phyloP scores from a whole-genome alignment of 2,329 filamentous ascomycete species.

The Lithohypha guttulata region DNA sequence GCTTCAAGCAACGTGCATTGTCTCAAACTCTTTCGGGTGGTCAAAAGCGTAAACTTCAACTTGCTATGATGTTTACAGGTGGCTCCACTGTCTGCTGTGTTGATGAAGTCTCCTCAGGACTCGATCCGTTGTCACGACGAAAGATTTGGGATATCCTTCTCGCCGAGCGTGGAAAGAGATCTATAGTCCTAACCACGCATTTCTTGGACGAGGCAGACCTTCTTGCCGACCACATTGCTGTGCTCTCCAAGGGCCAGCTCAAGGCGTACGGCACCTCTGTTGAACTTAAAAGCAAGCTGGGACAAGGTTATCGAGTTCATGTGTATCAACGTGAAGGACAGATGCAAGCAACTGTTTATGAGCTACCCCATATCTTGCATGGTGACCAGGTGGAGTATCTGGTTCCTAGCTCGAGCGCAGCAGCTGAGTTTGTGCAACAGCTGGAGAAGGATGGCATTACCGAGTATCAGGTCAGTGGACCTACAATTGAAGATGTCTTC shows the following conservation, averaged over 20 bases:
- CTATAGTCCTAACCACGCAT: constrained; percentile 81
- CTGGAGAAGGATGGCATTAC: constrained; percentile 57
- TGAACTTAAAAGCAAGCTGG: constrained; percentile 69
- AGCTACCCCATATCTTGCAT: constrained; percentile 46
- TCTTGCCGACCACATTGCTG: constrained; percentile 76
- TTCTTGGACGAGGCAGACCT: constrained; percentile 90
- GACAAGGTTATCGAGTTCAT: constrained; percentile 75
- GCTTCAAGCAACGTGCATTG: constrained; percentile 58
- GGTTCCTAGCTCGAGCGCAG: constrained; percentile 57
- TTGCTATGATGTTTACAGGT: constrained; percentile 92
- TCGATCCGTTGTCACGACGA: constrained; percentile 73
- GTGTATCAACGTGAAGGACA: constrained; percentile 50
- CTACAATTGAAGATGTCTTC: constrained; percentile 89
- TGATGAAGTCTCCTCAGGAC: constrained; percentile 79
- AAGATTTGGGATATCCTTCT: constrained; percentile 94
- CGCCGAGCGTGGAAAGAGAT: constrained; percentile 68
- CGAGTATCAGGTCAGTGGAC: constrained; percentile 77
- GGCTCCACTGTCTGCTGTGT: constrained; percentile 80
- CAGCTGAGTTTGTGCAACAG: constrained; percentile 58
- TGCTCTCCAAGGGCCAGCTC: constrained; percentile 72
- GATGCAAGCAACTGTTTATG: constrained; percentile 37
- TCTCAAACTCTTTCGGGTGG: constrained; percentile 76
- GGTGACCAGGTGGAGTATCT: constrained; percentile 66
- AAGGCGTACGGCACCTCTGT: constrained; percentile 77
- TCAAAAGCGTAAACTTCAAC: constrained; percentile 82